Conservation (phyloP, 2,329 filamentous ascomycete genomes). For the Colletotrichum tofieldiae region DNA sequence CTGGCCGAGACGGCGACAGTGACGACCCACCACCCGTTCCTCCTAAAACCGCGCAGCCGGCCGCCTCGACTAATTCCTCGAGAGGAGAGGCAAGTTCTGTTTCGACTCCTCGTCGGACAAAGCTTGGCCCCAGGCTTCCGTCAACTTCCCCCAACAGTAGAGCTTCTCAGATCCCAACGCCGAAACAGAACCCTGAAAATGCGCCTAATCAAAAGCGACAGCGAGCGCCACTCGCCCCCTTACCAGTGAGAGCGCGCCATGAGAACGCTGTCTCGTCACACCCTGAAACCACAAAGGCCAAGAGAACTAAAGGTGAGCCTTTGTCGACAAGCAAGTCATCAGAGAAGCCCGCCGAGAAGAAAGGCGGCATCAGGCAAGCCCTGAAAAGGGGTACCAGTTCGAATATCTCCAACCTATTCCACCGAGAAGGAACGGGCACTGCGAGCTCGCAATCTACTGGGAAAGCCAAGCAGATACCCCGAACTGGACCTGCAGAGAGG, state of each 20-base stretch:
- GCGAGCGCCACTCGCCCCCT: slow-evolving; percentile 54
- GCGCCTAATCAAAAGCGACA: slow-evolving; percentile 65
- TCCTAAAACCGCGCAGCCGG: slow-evolving; percentile 42
- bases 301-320: slow-evolving; percentile 50
- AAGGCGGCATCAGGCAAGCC: slow-evolving; percentile 63
- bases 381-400: slow-evolving; percentile 66
- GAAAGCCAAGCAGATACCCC: slow-evolving; percentile 48
- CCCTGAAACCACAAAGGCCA: slow-evolving; percentile 49
- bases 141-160: slow-evolving; percentile 23
- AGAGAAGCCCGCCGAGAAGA: slow-evolving; percentile 59
- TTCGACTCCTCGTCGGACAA: slow-evolving; percentile 26
- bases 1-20: slow-evolving; percentile 12
- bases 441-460: slow-evolving; percentile 15
- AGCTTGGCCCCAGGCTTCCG: slow-evolving; percentile 16
- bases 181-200: slow-evolving; percentile 51
- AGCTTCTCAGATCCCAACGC: slow-evolving; percentile 45
- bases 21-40: slow-evolving; percentile 41
- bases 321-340: slow-evolving; percentile 43
- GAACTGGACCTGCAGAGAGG: slow-evolving; percentile 17
- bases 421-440: slow-evolving; percentile 58
- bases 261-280: slow-evolving; percentile 44
- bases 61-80: neutral
- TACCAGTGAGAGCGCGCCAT: slow-evolving; percentile 42
- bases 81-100: slow-evolving; percentile 8
- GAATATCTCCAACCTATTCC: slow-evolving; percentile 64